phyloP scores from a whole-genome alignment of 2,329 filamentous ascomycete genomes.

The Pochonia chlamydosporia region DNA sequence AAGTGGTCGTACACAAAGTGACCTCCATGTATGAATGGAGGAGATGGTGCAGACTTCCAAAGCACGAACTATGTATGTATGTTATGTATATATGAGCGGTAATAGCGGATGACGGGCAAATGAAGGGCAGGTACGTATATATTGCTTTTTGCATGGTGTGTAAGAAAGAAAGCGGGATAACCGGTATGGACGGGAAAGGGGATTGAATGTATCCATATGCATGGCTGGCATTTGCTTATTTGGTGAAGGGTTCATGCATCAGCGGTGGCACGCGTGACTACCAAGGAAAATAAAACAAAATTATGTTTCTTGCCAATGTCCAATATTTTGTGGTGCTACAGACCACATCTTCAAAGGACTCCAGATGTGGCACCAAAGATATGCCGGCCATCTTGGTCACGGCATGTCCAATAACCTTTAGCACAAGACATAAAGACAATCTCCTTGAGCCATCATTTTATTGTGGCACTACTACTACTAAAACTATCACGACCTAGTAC shows the following conservation, averaged over 20 bases:
- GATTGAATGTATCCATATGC: too few species aligned
- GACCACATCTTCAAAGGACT: too few species aligned
- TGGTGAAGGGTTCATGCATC: neutral
- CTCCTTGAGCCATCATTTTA: slow-evolving; percentile 19
- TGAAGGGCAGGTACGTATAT: neutral
- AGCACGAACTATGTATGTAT: too few species aligned
- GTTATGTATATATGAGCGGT: neutral
- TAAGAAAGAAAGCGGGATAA: too few species aligned
- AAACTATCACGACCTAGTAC: slow-evolving; percentile 23
- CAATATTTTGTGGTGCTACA: too few species aligned
- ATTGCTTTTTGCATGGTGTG: neutral
- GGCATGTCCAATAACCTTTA: too few species aligned
- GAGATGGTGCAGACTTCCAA: neutral
- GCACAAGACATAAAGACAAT: too few species aligned
- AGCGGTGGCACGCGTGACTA: neutral
- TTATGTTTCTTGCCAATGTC: too few species aligned
- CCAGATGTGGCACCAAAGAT: too few species aligned
- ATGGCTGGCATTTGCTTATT: neutral
- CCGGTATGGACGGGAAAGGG: too few species aligned
- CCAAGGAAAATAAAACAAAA: too few species aligned
- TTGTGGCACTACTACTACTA: slow-evolving; percentile 19
- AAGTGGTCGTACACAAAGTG: slow-evolving; percentile 17
- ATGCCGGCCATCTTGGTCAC: too few species aligned
- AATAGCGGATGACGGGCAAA: neutral
- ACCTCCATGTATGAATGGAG: neutral